Conservation (phyloP, 2,329 filamentous ascomycete species). For the Ophiostoma triangulosporum region DNA sequence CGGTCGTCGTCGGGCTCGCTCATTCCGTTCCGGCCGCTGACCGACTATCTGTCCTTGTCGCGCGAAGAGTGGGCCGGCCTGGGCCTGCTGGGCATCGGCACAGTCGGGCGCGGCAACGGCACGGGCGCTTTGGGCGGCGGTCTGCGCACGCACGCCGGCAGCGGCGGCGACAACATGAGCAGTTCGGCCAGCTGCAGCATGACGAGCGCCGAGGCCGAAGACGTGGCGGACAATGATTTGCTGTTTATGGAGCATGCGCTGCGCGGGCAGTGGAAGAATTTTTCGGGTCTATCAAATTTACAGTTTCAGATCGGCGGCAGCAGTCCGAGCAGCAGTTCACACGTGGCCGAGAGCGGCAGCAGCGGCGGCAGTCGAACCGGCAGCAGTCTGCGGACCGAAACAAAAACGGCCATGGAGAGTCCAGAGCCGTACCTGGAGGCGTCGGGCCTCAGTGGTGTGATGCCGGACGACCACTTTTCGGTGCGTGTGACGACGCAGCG, state of each 20-base stretch:
- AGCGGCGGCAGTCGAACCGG: neutral
- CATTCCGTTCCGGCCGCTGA: conserved; percentile 36
- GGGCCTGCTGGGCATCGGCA: conserved; percentile 5
- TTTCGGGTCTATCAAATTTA: too few relatives aligned
- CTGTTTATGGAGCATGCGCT: conserved; percentile 14
- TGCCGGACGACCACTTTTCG: conserved; percentile 51
- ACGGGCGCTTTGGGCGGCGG: conserved; percentile 10
- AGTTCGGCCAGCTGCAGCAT: conserved; percentile 2
- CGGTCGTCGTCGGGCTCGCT: conserved; percentile 39
- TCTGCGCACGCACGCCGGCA: neutral
- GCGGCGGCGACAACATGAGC: conserved; percentile 1
- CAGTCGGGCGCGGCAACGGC: conserved; percentile 13
- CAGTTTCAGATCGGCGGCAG: neutral
- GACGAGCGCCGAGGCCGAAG: neutral
- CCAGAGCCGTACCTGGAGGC: conserved; percentile 34
- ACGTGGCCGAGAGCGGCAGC: neutral
- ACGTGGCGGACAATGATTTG: conserved; percentile 12
- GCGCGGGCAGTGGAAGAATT: too few relatives aligned
- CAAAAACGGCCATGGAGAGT: neutral
- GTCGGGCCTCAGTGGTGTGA: conserved; percentile 44
- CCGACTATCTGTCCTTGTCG: conserved; percentile 20
- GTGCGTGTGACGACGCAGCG: conserved; percentile 40
- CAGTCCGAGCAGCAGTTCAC: neutral
- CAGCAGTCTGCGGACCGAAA: too few relatives aligned
- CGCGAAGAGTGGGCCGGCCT: conserved; percentile 7